Percentiles rank a stretch among this genome's conserved stretches.
Conservation (phyloP, 1,139 yeast species). For the Hansenula anomala region DNA sequence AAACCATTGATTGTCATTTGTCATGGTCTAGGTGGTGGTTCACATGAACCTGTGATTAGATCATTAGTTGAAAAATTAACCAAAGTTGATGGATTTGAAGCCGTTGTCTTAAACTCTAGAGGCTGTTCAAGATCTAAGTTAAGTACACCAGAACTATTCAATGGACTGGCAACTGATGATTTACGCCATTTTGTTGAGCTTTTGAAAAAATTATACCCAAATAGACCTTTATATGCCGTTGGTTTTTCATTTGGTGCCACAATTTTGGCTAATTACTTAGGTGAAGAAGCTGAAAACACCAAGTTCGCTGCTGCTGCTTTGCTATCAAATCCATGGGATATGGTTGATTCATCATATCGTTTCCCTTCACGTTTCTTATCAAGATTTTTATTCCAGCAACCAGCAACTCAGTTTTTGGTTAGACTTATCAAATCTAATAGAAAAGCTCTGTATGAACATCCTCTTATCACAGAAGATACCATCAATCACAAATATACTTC, state of each 20-base stretch:
- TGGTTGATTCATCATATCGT: constrained; percentile 50
- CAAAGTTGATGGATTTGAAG: constrained; percentile 42
- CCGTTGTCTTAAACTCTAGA: constrained; percentile 72
- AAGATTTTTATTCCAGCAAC: constrained; percentile 53
- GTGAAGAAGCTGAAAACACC: constrained; percentile 55
- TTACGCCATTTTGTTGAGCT: constrained; percentile 52
- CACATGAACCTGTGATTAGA: constrained; percentile 83
- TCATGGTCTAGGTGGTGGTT: constrained; percentile 91
- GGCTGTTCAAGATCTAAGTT: constrained; percentile 86
- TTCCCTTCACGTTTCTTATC: constrained; percentile 57
- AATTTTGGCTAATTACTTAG: constrained; percentile 72
- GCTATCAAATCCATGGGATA: constrained; percentile 84
- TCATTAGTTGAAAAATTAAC: constrained; percentile 40
- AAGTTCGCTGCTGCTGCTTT: constrained; percentile 61
- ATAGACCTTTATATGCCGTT: constrained; percentile 66
- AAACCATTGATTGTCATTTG: constrained; percentile 66
- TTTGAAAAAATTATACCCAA: constrained; percentile 55
- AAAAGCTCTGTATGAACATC: constrained; percentile 37
- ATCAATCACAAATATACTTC: constrained; percentile 31
- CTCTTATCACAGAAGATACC: constrained; percentile 31
- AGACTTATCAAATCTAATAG: constrained; percentile 61
- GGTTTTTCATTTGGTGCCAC: constrained; percentile 92
- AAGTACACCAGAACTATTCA: constrained; percentile 70
- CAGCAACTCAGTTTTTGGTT: constrained; percentile 61
- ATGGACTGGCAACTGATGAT: constrained; percentile 73